Percentiles rank a stretch among this genome's conserved stretches.
Conservation (phyloP, 1,284 basidiomycete genomes). For the Marasmius tenuissimus region DNA sequence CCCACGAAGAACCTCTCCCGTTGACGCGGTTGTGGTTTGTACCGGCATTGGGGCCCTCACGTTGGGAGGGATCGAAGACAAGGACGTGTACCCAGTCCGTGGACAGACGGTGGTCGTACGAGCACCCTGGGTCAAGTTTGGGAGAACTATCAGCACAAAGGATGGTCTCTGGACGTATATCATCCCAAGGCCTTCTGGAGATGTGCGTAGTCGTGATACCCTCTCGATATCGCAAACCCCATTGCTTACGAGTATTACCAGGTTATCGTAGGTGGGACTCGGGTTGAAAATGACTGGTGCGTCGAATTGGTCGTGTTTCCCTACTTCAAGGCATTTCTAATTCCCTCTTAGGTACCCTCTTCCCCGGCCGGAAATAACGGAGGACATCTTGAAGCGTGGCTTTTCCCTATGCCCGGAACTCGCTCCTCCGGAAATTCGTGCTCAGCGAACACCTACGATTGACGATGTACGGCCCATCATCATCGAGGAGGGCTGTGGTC, state of each 20-base stretch:
- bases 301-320: not conserved
- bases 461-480: conserved; percentile 61
- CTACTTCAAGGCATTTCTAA: not conserved
- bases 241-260: conserved; percentile 2
- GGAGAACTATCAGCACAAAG: conserved; percentile 49
- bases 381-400: conserved; percentile 48
- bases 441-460: conserved; percentile 41
- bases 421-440: conserved; percentile 44
- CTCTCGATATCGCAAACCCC: conserved; percentile 1
- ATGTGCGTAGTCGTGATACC: conserved; percentile 43
- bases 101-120: conserved; percentile 84
- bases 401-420: conserved; percentile 57
- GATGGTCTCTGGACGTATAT: conserved; percentile 64
- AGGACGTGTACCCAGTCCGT: conserved; percentile 72
- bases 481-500: conserved; percentile 71
- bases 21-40: conserved; percentile 66
- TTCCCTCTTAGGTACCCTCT: conserved; percentile 41
- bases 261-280: conserved; percentile 23
- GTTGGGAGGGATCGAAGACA: conserved; percentile 80
- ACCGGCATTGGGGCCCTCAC: conserved; percentile 63
- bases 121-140: conserved; percentile 73
- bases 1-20: conserved; percentile 23
- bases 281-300: conserved; percentile 20
- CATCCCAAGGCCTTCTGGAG: conserved; percentile 67
- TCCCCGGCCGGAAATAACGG: conserved; percentile 49